These are phyloP conservation scores for Agaricus bisporus DNA, from an alignment of 768 basidiomycete species.

Conservation along the genomic window DNA sequence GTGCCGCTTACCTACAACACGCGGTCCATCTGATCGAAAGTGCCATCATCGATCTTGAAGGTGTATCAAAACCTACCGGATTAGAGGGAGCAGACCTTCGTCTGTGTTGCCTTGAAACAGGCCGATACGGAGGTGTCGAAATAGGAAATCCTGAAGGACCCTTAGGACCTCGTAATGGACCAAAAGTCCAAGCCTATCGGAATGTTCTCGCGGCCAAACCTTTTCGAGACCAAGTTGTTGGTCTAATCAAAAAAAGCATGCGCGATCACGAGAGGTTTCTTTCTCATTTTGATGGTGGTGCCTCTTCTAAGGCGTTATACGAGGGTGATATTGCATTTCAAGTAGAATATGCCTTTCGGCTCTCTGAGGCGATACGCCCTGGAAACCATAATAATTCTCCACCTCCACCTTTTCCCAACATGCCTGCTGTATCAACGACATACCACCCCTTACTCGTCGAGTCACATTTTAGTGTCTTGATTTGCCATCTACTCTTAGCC, in stretches of 20 bases:
- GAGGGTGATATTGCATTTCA: slow-evolving; percentile 44
- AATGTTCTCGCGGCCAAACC: slow-evolving; percentile 43
- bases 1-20: slow-evolving; percentile 77
- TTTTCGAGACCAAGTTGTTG: slow-evolving; percentile 56
- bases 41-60: slow-evolving; percentile 66
- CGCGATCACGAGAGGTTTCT: slow-evolving; percentile 85
- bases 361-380: slow-evolving; percentile 64
- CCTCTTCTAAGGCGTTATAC: slow-evolving; percentile 28
- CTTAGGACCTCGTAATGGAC: slow-evolving; percentile 49
- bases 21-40: slow-evolving; percentile 71
- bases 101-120: slow-evolving; percentile 68
- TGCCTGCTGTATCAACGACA: slow-evolving; percentile 70
- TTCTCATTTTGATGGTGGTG: slow-evolving; percentile 74
- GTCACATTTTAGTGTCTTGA: slow-evolving; percentile 74
- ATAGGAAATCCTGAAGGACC: slow-evolving; percentile 79
- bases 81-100: slow-evolving; percentile 72
- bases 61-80: slow-evolving; percentile 49
- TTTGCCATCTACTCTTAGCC: slow-evolving; percentile 72
- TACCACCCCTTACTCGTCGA: slow-evolving; percentile 90
- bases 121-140: slow-evolving; percentile 80
- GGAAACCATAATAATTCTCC: slow-evolving; percentile 37
- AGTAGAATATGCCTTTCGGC: slow-evolving; percentile 60
- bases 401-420: slow-evolving; percentile 28
- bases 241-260: slow-evolving; percentile 65
- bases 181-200: slow-evolving; percentile 63